Evolutionary conservation across 768 basidiomycete genomes (phyloP), one percentile per base, ranked within the genome.

Genomic region (Termitomyces sp.): DNA sequence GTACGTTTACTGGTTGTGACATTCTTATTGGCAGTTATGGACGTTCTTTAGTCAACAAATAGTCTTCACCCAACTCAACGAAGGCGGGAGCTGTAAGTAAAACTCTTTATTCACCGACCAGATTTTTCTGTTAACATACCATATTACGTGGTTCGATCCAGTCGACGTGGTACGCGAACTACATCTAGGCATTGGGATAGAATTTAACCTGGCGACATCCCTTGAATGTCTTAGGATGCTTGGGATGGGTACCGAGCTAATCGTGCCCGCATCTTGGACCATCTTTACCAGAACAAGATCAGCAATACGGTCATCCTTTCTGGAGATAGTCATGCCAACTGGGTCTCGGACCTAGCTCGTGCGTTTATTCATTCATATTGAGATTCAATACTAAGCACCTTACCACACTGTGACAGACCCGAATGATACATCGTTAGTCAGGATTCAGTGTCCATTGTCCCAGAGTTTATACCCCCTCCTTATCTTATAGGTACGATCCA

Each of bases 241-340:
- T 47, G 46, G 46, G 46, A 47, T 54, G 82, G 82, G 0, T 85
- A 85, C 60, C 71, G 76, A n/a, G 76, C 78, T 7, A 82, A 83
- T 63, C 72, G 82, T 23, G 66, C 72, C 25, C 75, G 82, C 20
- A 67, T 86, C 32, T 69, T 84, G 22, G 70, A 78, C 50, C 76
- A 81, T 53, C 66, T 85, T n/a, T 73, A 77, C 60, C 49, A 68
- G 27, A 76, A 81, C 60, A 68, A 72, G 44, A 83, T 85, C 52
- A 71, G 68, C 66, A 83, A 83, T 62, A 78, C 78, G 1, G 63
- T 83, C 54, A 76, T 84, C 50, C 70, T 84, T n/a, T 73, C 82
- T n/a, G 82, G 83, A 12, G 83, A 85, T 60, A 80, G 79, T 50
- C 82, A 85, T 60, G 80, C 80, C 5, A 82, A 82, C 63, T 83